Conservation (phyloP, 1,284 basidiomycete species). For the Pseudomicrostroma phylloplanum region DNA sequence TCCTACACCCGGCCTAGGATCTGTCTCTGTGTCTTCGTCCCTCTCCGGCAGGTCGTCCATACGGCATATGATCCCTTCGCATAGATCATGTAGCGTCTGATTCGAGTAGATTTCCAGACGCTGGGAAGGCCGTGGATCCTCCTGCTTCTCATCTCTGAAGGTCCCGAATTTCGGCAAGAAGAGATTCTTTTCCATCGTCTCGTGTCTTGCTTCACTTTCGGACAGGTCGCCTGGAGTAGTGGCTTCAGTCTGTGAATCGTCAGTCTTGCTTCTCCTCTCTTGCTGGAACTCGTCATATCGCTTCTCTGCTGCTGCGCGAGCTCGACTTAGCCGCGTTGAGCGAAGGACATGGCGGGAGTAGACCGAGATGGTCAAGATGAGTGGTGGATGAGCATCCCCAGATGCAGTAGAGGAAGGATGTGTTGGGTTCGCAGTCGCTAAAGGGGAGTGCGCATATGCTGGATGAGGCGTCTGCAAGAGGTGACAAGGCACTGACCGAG, state of each 20-base stretch:
- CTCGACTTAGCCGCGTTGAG: background rate
- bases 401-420: background rate
- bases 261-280: too few relatives aligned
- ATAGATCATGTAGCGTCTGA: background rate
- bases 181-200: background rate
- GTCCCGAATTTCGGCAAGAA: background rate
- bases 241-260: too few relatives aligned
- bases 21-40: background rate
- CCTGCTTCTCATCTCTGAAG: background rate
- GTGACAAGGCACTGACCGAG: background rate
- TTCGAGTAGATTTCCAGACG: background rate
- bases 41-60: background rate
- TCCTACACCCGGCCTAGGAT: background rate
- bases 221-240: too few relatives aligned
- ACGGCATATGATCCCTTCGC: background rate
- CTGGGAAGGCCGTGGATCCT: background rate
- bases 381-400: background rate
- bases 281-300: too few relatives aligned
- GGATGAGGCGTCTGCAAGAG: background rate
- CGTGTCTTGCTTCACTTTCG: background rate
- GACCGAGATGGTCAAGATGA: background rate
- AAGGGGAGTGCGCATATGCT: background rate
- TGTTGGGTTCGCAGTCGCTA: background rate
- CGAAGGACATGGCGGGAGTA: background rate
- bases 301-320: background rate